These are phyloP conservation scores for Torulaspora franciscae DNA, from an alignment of 805 yeast genomes.

Conservation along the genomic window DNA sequence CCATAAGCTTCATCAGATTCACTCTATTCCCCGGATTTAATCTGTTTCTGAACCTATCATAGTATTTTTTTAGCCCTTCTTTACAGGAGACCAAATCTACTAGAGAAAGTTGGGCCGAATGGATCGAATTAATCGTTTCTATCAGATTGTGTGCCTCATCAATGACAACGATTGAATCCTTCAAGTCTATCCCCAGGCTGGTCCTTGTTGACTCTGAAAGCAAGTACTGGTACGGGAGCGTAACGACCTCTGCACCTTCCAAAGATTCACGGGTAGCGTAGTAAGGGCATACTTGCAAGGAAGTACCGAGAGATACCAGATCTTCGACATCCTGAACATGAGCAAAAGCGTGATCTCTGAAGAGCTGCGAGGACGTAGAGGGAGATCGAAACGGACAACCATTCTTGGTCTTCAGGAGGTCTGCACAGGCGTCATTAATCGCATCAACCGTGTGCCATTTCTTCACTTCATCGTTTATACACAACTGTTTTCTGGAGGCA, in stretches of 20 bases:
- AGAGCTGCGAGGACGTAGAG: conserved; percentile 43
- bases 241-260: conserved; percentile 63
- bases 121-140: conserved; percentile 66
- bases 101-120: conserved; percentile 55
- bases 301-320: conserved; percentile 53
- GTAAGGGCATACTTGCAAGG: conserved; percentile 68
- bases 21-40: conserved; percentile 70
- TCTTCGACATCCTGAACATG: conserved; percentile 77
- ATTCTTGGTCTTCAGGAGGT: conserved; percentile 46
- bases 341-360: conserved; percentile 53
- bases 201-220: conserved; percentile 57
- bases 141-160: conserved; percentile 91
- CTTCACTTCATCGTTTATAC: conserved; percentile 63
- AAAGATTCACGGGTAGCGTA: conserved; percentile 61
- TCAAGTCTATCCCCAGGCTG: conserved; percentile 52
- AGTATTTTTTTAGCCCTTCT: conserved; percentile 50
- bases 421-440: conserved; percentile 78
- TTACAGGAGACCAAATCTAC: conserved; percentile 45
- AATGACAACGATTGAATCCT: conserved; percentile 64
- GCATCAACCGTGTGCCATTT: conserved; percentile 44
- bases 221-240: conserved; percentile 80
- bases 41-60: conserved; percentile 54
- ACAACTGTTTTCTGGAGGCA: conserved; percentile 81
- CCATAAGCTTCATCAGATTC: conserved; percentile 57
- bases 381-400: conserved; percentile 30